These are phyloP conservation scores for Aspergillus pseudoterreus DNA, from an alignment of 2,329 filamentous ascomycete species.

Conservation along the genomic window DNA sequence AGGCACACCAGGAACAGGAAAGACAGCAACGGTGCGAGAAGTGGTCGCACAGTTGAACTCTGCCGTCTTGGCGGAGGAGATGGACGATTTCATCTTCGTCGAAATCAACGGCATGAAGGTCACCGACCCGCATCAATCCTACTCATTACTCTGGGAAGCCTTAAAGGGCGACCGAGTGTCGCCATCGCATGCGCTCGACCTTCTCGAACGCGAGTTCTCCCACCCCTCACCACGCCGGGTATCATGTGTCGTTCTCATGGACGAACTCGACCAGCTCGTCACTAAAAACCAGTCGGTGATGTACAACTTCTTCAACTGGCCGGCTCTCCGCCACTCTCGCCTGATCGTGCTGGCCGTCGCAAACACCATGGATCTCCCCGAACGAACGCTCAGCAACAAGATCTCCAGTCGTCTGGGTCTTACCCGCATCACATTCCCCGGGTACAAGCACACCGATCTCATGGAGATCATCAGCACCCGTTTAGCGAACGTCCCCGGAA, in stretches of 20 bases:
- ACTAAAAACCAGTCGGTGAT: slow-evolving; percentile 99
- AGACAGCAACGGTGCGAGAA: slow-evolving; percentile 94
- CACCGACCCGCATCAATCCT: slow-evolving; percentile 94
- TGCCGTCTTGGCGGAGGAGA: slow-evolving; percentile 81
- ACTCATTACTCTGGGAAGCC: slow-evolving; percentile 92
- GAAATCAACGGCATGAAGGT: slow-evolving; percentile 99
- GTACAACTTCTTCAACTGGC: slow-evolving; percentile 99
- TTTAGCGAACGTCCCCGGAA: slow-evolving; percentile 78
- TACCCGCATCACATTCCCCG: slow-evolving; percentile 92
- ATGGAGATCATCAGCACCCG: slow-evolving; percentile 98
- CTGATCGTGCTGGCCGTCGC: slow-evolving; percentile 95
- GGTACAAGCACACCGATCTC: slow-evolving; percentile 94
- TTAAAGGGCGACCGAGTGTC: slow-evolving; percentile 90
- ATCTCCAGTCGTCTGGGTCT: slow-evolving; percentile 89
- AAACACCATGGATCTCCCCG: slow-evolving; percentile 97
- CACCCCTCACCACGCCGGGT: slow-evolving; percentile 85
- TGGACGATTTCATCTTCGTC: slow-evolving; percentile 98
- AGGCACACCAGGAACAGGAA: slow-evolving; percentile 95
- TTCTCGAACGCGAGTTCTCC: slow-evolving; percentile 88
- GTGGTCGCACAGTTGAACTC: slow-evolving; percentile 85
- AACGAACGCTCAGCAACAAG: slow-evolving; percentile 95
- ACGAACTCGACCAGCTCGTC: slow-evolving; percentile 94
- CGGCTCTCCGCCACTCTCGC: slow-evolving; percentile 81
- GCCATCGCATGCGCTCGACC: slow-evolving; percentile 83
- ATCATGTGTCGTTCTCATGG: slow-evolving; percentile 96